phyloP scores from a whole-genome alignment of 2,329 filamentous ascomycete species.

The Trichophyton mentagrophytes region DNA sequence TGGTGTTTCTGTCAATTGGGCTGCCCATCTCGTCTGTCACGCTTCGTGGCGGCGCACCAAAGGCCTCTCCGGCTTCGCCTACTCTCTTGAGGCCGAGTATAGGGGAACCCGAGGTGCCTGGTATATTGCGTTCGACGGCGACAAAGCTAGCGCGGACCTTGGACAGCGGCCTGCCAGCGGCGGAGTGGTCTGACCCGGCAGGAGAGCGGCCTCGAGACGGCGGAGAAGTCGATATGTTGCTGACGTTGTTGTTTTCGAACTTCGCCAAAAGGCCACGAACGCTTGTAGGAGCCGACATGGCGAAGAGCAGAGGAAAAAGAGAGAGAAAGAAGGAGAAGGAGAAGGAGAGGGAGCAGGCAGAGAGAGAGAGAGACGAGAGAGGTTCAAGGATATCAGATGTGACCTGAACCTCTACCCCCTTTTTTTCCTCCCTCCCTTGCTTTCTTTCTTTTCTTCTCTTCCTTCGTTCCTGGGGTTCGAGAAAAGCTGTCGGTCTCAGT shows the following conservation, averaged over 20 bases:
- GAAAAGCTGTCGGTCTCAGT: neutral
- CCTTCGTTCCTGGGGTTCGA: neutral
- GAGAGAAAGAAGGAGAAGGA: too few species aligned
- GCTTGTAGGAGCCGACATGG: constrained; percentile 31
- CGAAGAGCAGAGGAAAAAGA: neutral
- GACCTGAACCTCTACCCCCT: neutral
- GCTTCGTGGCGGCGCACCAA: constrained; percentile 17
- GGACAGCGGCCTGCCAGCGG: constrained; percentile 49
- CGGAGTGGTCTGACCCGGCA: constrained; percentile 33
- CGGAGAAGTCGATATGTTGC: constrained; percentile 49
- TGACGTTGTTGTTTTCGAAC: constrained; percentile 62
- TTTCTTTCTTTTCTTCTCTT: neutral
- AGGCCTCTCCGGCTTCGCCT: constrained; percentile 25
- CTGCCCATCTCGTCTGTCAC: constrained; percentile 20
- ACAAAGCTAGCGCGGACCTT: constrained; percentile 66
- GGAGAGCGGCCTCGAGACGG: constrained; percentile 60
- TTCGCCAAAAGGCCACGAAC: constrained; percentile 66
- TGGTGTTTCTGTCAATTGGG: constrained; percentile 14
- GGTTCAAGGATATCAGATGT: constrained; percentile 4
- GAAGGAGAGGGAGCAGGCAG: too few species aligned
- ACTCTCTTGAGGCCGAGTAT: constrained; percentile 32
- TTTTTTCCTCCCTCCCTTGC: neutral
- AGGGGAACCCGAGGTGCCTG: constrained; percentile 15
- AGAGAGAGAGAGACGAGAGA: neutral
- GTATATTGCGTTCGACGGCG: constrained; percentile 44